A percentile compares a stretch with the other conserved stretches of the same genome.
phyloP scores from a whole-genome alignment of 2,329 filamentous ascomycete species.

The Cryoendolithus antarcticus region DNA sequence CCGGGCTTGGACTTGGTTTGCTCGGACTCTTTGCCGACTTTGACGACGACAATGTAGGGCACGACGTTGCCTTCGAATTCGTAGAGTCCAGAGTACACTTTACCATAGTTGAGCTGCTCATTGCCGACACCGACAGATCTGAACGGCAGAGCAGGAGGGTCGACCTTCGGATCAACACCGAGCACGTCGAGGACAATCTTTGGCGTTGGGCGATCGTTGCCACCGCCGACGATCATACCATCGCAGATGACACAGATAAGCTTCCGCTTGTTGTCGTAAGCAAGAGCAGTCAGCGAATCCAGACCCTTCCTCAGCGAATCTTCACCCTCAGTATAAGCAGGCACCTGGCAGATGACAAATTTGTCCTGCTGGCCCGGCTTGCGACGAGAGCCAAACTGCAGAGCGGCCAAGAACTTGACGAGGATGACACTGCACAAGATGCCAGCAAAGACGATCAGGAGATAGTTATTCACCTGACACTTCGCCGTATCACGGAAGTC shows the following conservation, averaged over 20 bases:
- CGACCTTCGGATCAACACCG: slow-evolving; percentile 90
- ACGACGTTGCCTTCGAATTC: slow-evolving; percentile 97
- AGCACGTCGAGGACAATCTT: slow-evolving; percentile 97
- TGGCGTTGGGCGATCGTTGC: slow-evolving; percentile 91
- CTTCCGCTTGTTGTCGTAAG: slow-evolving; percentile 98
- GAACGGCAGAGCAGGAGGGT: slow-evolving; percentile 87
- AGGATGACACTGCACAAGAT: slow-evolving; percentile 68
- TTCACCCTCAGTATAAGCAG: slow-evolving; percentile 95
- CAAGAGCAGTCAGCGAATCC: slow-evolving; percentile 83
- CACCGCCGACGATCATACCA: slow-evolving; percentile 89
- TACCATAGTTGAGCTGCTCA: slow-evolving; percentile 94
- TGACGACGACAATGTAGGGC: slow-evolving; percentile 89
- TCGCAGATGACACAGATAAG: slow-evolving; percentile 94
- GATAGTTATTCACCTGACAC: slow-evolving; percentile 84
- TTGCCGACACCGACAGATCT: slow-evolving; percentile 80
- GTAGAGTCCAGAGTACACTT: slow-evolving; percentile 95
- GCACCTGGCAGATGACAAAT: slow-evolving; percentile 96
- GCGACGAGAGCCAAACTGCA: slow-evolving; percentile 87
- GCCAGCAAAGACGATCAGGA: slow-evolving; percentile 77
- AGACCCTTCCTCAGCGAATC: slow-evolving; percentile 86
- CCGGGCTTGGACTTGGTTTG: slow-evolving; percentile 83
- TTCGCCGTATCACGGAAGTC: slow-evolving; percentile 69
- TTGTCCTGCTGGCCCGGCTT: slow-evolving; percentile 88
- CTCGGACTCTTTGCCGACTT: slow-evolving; percentile 94
- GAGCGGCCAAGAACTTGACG: slow-evolving; percentile 80